Base-by-base conservation (phyloP, 257 asterid genomes). In the Solanum habrochaites region DNA sequence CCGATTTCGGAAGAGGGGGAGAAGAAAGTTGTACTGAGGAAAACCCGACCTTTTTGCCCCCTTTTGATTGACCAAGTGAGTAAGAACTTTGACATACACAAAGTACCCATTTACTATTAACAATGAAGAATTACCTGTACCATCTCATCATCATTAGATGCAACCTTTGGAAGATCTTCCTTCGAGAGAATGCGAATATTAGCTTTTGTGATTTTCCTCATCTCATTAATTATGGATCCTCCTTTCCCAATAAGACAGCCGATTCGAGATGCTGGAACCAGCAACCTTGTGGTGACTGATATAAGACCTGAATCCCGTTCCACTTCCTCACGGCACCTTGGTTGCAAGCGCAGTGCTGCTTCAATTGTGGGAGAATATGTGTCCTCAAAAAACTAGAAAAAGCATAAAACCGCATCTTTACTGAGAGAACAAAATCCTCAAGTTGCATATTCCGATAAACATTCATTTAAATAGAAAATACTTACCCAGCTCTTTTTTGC, bases 201-300 rank as follows among this genome's bases (percentile, higher is more conserved):
- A 85, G 88, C 83, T 86, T 88, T 85, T 7, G 90, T 88, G 62
- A 88, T 42, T 80, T 83, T 88, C 86, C 90, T 85, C 86, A 88
- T 88, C 88, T 88, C 90, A 70, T 69, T 60, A 72, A 88, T 85
- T 67, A 88, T 88, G 35, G 88, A 85, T 39, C 90, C 90, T 31
- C 90, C 90, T 86, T 88, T 88, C 62, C 90, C 90, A 62, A 88
- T 86, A 52, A 88, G 83, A 40, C 90, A 85, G 56, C 90, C 90
- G 39, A 88, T 88, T 25, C 86, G 86, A 80, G 90, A 88, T n/a
- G 86, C 75, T 20, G 90, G 88, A 43, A 88, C 88, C 60, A 88
- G 90, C 40, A 88, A 35, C 40, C 90, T 87, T 49, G 90, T 88
- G 60, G 88, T 88, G 73, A 35, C 49, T 77, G 87, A 85, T 58